Evolutionary conservation across 2,329 filamentous ascomycete species (phyloP).

Genomic region (Cytospora piceicola): DNA sequence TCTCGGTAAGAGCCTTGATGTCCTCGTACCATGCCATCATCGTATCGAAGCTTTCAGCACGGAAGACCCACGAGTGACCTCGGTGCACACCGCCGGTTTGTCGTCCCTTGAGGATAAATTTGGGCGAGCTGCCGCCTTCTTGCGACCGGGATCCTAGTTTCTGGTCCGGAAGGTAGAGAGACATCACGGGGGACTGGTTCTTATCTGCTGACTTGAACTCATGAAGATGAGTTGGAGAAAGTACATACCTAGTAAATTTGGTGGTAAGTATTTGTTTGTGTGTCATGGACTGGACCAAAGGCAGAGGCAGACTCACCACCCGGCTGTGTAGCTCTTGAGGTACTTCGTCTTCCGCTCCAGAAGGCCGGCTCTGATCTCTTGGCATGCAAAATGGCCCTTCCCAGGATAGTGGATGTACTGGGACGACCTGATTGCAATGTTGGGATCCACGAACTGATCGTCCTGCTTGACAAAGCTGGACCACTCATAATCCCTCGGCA

Average conservation of each 20-base stretch:
- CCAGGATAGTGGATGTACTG: conserved; percentile 91
- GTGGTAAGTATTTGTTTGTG: background rate
- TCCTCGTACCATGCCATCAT: conserved; percentile 98
- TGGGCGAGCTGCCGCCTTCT: conserved; percentile 83
- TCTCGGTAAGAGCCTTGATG: conserved; percentile 87
- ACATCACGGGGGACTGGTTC: conserved; percentile 91
- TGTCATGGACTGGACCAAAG: background rate
- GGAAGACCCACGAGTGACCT: conserved; percentile 73
- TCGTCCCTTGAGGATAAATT: conserved; percentile 96
- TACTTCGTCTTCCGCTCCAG: conserved; percentile 99
- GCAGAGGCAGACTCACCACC: conserved; percentile 68
- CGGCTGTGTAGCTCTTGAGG: conserved; percentile 93
- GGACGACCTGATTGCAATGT: conserved; percentile 73
- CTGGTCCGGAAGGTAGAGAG: conserved; percentile 90
- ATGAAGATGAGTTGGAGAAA: conserved; percentile 95
- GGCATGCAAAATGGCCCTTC: conserved; percentile 77
- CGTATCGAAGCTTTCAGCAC: conserved; percentile 78
- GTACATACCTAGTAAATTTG: conserved; percentile 73
- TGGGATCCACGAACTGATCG: conserved; percentile 85
- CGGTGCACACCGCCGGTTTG: conserved; percentile 93
- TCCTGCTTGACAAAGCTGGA: conserved; percentile 77
- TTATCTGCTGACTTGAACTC: conserved; percentile 99
- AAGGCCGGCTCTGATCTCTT: conserved; percentile 87
- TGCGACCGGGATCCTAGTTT: conserved; percentile 91
- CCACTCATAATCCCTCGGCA: conserved; percentile 96